phyloP scores from a whole-genome alignment of 2,329 filamentous ascomycete species.

The Geosmithia putterillii region DNA sequence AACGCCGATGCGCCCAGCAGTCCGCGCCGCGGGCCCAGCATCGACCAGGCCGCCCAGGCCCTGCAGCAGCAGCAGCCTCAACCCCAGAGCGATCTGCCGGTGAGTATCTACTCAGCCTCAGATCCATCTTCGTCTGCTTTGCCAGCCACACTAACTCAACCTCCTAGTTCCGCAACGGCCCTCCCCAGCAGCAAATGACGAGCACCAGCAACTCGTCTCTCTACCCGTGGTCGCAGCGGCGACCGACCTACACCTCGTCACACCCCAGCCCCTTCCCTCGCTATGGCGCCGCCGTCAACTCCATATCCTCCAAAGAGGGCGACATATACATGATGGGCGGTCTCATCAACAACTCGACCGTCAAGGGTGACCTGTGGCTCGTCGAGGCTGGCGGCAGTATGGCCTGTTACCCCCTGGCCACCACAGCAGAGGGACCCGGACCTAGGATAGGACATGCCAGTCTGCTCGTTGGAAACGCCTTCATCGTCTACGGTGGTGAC shows the following conservation, averaged over 20 bases:
- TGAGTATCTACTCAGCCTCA: conserved; percentile 15
- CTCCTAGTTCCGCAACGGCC: conserved; percentile 42
- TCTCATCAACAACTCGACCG: conserved; percentile 84
- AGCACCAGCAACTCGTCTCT: conserved; percentile 62
- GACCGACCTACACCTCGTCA: conserved; percentile 71
- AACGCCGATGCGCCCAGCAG: conserved; percentile 44
- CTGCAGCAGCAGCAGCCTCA: conserved; percentile 11
- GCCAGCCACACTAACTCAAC: neutral
- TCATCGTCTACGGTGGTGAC: conserved; percentile 97
- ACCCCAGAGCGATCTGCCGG: conserved; percentile 20
- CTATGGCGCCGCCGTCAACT: conserved; percentile 94
- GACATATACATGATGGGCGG: conserved; percentile 98
- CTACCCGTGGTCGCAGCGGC: conserved; percentile 91
- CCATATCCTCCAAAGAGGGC: conserved; percentile 86
- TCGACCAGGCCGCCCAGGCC: conserved; percentile 32
- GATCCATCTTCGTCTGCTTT: neutral
- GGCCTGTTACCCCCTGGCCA: conserved; percentile 82
- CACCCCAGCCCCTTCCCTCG: conserved; percentile 84
- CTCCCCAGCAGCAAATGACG: conserved; percentile 19
- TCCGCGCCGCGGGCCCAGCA: conserved; percentile 42
- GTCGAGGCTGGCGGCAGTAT: conserved; percentile 82
- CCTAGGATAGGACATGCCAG: conserved; percentile 91
- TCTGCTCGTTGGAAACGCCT: conserved; percentile 91
- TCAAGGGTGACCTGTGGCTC: conserved; percentile 97
- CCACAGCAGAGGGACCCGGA: conserved; percentile 86